Evolutionary conservation across 306 rosid species (phyloP).

Genomic region (Crotalaria pallida): DNA sequence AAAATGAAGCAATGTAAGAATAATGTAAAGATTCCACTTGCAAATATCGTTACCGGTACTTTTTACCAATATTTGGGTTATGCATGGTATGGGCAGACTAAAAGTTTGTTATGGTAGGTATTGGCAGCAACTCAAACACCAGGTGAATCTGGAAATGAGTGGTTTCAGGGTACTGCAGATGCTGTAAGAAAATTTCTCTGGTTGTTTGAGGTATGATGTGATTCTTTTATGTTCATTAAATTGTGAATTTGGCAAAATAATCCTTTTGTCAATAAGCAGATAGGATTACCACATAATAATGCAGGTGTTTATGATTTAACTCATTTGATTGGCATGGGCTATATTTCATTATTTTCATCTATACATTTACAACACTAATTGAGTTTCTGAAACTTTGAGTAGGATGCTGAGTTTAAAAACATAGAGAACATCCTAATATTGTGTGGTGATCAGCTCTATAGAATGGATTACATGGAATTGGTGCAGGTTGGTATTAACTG

Average conservation of each 20-base stretch:
- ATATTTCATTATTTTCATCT: conserved; percentile 3
- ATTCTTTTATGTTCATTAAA: not conserved
- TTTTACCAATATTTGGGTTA: no score
- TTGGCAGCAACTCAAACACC: conserved; percentile 48
- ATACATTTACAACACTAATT: conserved; percentile 12
- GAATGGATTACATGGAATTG: conserved; percentile 53
- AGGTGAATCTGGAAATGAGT: conserved; percentile 45
- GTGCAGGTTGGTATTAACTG: conserved; percentile 26
- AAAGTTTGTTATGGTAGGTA: conserved; percentile 28
- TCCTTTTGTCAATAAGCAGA: not conserved
- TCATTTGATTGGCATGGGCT: not conserved
- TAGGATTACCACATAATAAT: not conserved
- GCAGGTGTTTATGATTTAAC: not conserved
- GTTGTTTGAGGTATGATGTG: conserved; percentile 45
- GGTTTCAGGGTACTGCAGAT: conserved; percentile 59
- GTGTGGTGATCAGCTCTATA: conserved; percentile 53
- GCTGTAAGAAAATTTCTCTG: conserved; percentile 51
- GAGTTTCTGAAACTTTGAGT: conserved; percentile 29
- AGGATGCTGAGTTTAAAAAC: conserved; percentile 49
- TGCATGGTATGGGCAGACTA: not conserved
- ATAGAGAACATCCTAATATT: conserved; percentile 44
- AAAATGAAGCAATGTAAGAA: no score
- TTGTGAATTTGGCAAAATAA: not conserved
- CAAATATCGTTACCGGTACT: no score
- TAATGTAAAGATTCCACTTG: no score